A percentile compares a stretch with the other conserved stretches of the same genome.
These are phyloP conservation scores for Rhypophila decipiens DNA, from an alignment of 495 filamentous ascomycete genomes.

Conservation along the genomic window DNA sequence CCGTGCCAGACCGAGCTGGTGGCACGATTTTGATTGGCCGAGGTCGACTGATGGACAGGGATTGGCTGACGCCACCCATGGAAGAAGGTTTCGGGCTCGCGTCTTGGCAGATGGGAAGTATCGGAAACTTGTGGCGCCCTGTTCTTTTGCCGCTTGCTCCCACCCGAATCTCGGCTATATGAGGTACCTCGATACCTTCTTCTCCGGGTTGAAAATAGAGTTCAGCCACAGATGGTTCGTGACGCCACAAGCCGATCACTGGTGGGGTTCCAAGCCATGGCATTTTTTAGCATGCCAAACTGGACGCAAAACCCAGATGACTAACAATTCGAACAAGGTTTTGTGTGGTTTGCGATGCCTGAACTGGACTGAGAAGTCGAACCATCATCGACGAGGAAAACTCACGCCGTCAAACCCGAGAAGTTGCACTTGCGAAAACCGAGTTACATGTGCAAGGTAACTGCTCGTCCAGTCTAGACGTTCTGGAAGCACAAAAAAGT, in stretches of 20 bases:
- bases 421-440: not conserved
- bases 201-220: too few relatives aligned
- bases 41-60: slow-evolving; percentile 1
- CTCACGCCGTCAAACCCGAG: not conserved
- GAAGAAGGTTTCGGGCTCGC: slow-evolving; percentile 1
- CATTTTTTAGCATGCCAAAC: too few relatives aligned
- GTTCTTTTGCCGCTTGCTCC: not conserved
- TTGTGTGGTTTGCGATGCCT: not conserved
- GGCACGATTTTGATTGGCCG: slow-evolving; percentile 14
- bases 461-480: too few relatives aligned
- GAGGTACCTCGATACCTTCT: slow-evolving; percentile 4
- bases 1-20: slow-evolving; percentile 9
- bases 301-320: too few relatives aligned
- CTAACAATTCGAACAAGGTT: not conserved
- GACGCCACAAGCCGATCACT: too few relatives aligned
- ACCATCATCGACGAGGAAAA: not conserved
- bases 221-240: not conserved
- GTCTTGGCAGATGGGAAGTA: slow-evolving; percentile 1
- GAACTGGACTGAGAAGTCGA: not conserved
- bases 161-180: slow-evolving; percentile 8
- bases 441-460: too few relatives aligned
- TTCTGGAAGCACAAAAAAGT: too few relatives aligned
- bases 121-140: slow-evolving; percentile 1
- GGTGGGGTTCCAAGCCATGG: not conserved
- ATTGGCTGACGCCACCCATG: not conserved